Conservation (phyloP, 306 rosid species). For the Rosa multiflora region DNA sequence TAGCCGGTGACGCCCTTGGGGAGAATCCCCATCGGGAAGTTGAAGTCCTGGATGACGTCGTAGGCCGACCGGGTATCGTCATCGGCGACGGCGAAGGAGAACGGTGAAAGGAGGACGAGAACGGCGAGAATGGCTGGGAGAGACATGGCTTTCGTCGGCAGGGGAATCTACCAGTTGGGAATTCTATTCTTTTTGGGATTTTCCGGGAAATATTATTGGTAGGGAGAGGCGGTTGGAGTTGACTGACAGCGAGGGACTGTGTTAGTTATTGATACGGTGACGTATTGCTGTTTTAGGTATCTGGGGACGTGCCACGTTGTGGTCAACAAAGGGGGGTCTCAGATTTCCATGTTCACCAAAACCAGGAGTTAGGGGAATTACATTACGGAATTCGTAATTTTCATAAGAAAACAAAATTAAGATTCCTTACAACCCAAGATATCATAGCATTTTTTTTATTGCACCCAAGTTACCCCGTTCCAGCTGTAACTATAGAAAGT, state of each 20-base stretch:
- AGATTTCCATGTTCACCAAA: background rate
- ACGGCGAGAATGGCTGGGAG: conserved; percentile 20
- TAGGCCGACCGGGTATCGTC: conserved; percentile 43
- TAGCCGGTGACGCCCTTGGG: conserved; percentile 60
- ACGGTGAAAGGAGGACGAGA: conserved; percentile 20
- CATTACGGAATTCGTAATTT: too few species aligned
- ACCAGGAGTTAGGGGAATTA: too few species aligned
- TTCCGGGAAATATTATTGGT: background rate
- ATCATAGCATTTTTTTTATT: too few species aligned
- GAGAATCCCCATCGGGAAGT: conserved; percentile 70
- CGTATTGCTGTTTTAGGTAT: background rate
- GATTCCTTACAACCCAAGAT: too few species aligned
- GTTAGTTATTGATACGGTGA: background rate
- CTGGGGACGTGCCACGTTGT: conserved; percentile 2
- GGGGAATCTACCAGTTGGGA: background rate
- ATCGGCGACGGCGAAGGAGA: background rate
- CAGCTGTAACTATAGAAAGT: too few species aligned
- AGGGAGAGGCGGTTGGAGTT: background rate
- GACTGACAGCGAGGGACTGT: background rate
- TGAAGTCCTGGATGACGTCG: conserved; percentile 42
- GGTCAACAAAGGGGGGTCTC: background rate
- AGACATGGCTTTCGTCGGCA: conserved; percentile 23
- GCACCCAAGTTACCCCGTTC: too few species aligned
- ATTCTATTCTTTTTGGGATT: background rate
- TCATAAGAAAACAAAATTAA: too few species aligned